phyloP scores from a whole-genome alignment of 2,329 filamentous ascomycete species.

The Stachybotrys echinatus region DNA sequence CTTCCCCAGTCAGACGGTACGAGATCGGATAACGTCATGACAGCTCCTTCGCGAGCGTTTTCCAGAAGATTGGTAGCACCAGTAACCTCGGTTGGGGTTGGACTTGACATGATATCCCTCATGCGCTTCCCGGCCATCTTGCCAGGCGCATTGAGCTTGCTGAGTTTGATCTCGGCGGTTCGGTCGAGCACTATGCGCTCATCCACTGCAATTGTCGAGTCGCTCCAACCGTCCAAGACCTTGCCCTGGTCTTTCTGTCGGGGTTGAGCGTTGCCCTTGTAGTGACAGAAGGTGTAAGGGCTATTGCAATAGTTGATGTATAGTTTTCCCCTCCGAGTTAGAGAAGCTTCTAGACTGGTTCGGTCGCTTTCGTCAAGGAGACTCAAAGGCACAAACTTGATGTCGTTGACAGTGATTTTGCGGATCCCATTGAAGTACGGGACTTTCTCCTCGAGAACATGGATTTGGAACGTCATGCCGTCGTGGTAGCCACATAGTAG shows the following conservation, averaged over 20 bases:
- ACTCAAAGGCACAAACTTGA: neutral
- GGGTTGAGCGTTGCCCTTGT: neutral
- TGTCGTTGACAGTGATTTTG: neutral
- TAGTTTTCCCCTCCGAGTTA: neutral
- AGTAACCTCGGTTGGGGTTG: neutral
- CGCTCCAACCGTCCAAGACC: neutral
- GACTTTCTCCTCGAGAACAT: neutral
- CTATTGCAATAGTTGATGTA: neutral
- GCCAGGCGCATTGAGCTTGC: neutral
- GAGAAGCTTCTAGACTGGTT: neutral
- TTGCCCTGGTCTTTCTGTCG: neutral
- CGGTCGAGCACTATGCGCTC: neutral
- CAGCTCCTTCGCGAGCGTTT: neutral
- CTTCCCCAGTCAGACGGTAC: neutral
- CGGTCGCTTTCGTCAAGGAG: neutral
- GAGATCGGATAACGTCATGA: neutral
- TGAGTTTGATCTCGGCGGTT: neutral
- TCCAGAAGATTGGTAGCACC: neutral
- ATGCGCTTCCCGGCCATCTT: neutral
- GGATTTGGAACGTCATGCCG: neutral
- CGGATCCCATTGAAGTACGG: neutral
- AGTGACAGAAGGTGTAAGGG: neutral
- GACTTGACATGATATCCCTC: neutral
- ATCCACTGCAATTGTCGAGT: neutral
- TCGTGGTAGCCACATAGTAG: neutral